A percentile compares a stretch with the other conserved stretches of the same genome.
phyloP scores from a whole-genome alignment of 2,329 filamentous ascomycete species.

The Periglandula ipomoeae region DNA sequence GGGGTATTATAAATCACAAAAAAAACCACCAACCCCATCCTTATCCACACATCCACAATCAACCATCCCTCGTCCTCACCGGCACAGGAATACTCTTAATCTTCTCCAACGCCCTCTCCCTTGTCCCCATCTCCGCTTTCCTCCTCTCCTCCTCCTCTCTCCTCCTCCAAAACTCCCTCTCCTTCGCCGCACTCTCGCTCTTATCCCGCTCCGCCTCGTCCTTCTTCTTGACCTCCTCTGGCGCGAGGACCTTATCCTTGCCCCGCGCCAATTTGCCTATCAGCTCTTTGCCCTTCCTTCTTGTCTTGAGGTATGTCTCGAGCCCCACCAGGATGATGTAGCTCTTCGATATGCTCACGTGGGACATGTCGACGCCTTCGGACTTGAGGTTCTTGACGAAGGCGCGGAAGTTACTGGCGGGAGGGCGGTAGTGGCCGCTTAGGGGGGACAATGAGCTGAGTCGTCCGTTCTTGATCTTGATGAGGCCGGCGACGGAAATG shows the following conservation, averaged over 20 bases:
- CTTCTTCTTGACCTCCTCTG: slow-evolving; percentile 45
- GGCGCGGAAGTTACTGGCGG: slow-evolving; percentile 71
- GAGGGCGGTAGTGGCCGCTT: slow-evolving; percentile 78
- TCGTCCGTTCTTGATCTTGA: slow-evolving; percentile 75
- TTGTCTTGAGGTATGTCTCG: slow-evolving; percentile 67
- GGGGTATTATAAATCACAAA: slow-evolving; percentile 1
- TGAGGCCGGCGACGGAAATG: slow-evolving; percentile 73
- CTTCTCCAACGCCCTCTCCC: slow-evolving; percentile 29
- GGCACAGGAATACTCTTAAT: slow-evolving; percentile 24
- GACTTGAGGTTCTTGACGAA: slow-evolving; percentile 68
- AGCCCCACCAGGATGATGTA: slow-evolving; percentile 77
- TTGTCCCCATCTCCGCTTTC: slow-evolving; percentile 28
- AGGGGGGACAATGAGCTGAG: slow-evolving; percentile 62
- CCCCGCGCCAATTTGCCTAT: slow-evolving; percentile 40
- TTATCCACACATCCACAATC: neutral
- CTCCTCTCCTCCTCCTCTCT: slow-evolving; percentile 22
- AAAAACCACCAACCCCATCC: neutral
- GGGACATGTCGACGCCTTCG: slow-evolving; percentile 68
- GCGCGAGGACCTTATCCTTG: slow-evolving; percentile 51
- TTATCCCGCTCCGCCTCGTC: slow-evolving; percentile 54
- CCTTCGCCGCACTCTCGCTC: slow-evolving; percentile 47
- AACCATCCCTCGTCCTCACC: slow-evolving; percentile 11
- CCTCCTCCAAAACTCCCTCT: slow-evolving; percentile 34
- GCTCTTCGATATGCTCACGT: slow-evolving; percentile 68
- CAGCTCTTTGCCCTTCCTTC: slow-evolving; percentile 51